Evolutionary conservation across 1,139 yeast genomes (phyloP).

Genomic region (Zhuliangozyma parablackwelliae): DNA sequence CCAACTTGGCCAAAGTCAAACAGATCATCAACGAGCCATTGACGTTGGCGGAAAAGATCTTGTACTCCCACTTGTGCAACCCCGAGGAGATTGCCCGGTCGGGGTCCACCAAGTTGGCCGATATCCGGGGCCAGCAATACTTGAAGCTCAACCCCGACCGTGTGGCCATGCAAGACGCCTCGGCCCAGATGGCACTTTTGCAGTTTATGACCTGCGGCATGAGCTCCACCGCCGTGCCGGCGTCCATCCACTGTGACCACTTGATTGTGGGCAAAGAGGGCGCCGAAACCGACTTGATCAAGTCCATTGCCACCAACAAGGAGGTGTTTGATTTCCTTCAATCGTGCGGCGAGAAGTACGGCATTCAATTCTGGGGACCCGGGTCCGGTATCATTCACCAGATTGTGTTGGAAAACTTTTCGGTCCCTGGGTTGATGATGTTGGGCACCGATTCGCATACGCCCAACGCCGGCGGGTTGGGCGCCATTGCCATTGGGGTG

Average conservation of each 20-base stretch:
- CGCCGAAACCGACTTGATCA: constrained; percentile 69
- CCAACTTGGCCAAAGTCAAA: constrained; percentile 60
- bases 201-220: constrained; percentile 97
- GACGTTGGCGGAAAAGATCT: constrained; percentile 88
- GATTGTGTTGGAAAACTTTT: constrained; percentile 90
- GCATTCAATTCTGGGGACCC: constrained; percentile 98
- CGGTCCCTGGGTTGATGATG: constrained; percentile 95
- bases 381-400: constrained; percentile 98
- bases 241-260: constrained; percentile 95
- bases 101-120: constrained; percentile 42
- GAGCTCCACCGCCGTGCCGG: constrained; percentile 83
- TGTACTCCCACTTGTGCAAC: constrained; percentile 83
- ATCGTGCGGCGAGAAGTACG: constrained; percentile 87
- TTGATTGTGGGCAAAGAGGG: constrained; percentile 94
- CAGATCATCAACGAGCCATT: constrained; percentile 66
- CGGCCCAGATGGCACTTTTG: constrained; percentile 94
- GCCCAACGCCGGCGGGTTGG: constrained; percentile 97
- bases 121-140: constrained; percentile 79
- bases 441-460: constrained; percentile 97
- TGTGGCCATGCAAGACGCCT: constrained; percentile 99
- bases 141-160: constrained; percentile 93
- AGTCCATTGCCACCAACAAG: constrained; percentile 77
- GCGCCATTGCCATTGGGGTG: constrained; percentile 96
- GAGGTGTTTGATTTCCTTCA: constrained; percentile 93
- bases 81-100: constrained; percentile 72